These are phyloP conservation scores for Ustulina deusta DNA, from an alignment of 2,329 filamentous ascomycete genomes.

Conservation along the genomic window DNA sequence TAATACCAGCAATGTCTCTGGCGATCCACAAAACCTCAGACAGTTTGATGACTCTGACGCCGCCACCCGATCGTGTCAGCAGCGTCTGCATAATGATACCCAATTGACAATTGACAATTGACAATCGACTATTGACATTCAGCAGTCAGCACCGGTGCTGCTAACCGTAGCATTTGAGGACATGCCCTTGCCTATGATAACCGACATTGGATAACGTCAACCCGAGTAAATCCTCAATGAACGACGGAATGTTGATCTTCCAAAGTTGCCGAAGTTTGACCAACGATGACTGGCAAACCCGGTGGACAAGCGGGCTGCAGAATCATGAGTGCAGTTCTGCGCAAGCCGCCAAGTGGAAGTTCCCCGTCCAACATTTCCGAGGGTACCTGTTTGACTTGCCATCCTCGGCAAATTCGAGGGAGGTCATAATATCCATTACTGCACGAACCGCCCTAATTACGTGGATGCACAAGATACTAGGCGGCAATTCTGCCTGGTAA, in stretches of 20 bases:
- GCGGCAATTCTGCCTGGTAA: conserved; percentile 2
- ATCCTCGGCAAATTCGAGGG: conserved; percentile 27
- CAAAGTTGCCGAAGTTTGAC: neutral
- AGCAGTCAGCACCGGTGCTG: neutral
- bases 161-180: neutral
- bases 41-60: conserved; percentile 7
- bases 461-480: neutral
- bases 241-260: conserved; percentile 20
- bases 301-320: conserved; percentile 15
- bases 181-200: conserved; percentile 13
- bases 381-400: conserved; percentile 25
- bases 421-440: conserved; percentile 32
- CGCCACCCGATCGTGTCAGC: conserved; percentile 18
- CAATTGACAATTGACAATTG: conserved; percentile 7
- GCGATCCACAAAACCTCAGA: conserved; percentile 10
- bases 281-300: neutral
- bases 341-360: conserved; percentile 24
- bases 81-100: conserved; percentile 2
- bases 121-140: neutral
- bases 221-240: neutral
- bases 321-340: conserved; percentile 6
- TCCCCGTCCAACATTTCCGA: conserved; percentile 29
- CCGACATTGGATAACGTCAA: neutral
- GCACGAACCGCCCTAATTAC: conserved; percentile 9
- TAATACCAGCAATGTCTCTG: conserved; percentile 24